These are phyloP conservation scores for Nemania abortiva DNA, from an alignment of 2,329 filamentous ascomycete genomes.

Conservation along the genomic window DNA sequence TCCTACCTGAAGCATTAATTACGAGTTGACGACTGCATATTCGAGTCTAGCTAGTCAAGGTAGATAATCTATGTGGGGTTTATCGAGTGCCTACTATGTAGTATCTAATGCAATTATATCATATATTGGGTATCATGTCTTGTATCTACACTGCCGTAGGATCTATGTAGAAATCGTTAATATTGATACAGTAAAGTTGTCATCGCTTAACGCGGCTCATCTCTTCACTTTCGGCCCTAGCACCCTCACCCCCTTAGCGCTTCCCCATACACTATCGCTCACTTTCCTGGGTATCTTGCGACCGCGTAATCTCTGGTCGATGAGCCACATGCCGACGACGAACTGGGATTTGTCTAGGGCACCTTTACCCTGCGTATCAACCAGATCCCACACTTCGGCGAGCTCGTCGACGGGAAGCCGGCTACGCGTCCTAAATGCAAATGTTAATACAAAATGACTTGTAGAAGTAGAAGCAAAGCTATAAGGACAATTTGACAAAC, in stretches of 20 bases:
- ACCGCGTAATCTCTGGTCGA: constrained; percentile 84
- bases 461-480: too few relatives aligned
- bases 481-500: too few relatives aligned
- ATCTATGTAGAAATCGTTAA: background rate
- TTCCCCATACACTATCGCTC: constrained; percentile 80
- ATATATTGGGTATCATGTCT: constrained; percentile 35
- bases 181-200: constrained; percentile 12
- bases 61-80: background rate
- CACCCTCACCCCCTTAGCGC: constrained; percentile 65
- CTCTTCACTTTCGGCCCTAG: constrained; percentile 39
- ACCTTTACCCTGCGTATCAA: constrained; percentile 69
- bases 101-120: constrained; percentile 8
- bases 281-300: constrained; percentile 80
- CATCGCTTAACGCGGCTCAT: constrained; percentile 5
- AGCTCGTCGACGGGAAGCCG: constrained; percentile 76
- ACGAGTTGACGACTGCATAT: background rate
- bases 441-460: too few relatives aligned
- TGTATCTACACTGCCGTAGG: constrained; percentile 10
- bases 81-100: background rate
- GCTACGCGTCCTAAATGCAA: constrained; percentile 74
- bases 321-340: constrained; percentile 84
- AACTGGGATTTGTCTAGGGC: constrained; percentile 77
- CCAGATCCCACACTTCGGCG: constrained; percentile 81
- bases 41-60: background rate
- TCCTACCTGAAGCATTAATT: background rate